Conservation (phyloP, 208 protist genomes). For the Acanthamoeba culbertsoni region DNA sequence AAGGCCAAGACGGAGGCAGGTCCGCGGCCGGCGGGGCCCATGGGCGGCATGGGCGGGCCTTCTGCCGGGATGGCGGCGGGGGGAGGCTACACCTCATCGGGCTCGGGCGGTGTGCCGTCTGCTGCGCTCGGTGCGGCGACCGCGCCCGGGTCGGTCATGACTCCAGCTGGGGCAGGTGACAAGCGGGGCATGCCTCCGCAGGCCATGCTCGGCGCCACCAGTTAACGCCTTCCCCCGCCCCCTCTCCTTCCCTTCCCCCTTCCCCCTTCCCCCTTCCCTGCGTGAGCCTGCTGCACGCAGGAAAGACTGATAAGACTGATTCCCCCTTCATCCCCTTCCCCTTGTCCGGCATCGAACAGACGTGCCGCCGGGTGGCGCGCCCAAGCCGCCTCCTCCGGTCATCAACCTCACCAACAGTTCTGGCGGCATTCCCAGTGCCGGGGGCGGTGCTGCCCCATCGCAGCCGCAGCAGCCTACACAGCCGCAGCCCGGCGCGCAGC, state of each 20-base stretch:
- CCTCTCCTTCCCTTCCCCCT: no score
- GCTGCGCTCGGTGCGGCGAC: no score
- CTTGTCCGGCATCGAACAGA: background rate
- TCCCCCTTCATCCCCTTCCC: background rate
- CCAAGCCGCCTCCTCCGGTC: background rate
- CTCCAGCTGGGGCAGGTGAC: no score
- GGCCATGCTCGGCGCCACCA: no score
- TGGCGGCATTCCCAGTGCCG: background rate
- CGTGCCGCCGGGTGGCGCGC: background rate
- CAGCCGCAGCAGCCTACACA: background rate
- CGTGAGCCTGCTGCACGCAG: no score
- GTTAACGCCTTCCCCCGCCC: no score
- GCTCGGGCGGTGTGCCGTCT: no score
- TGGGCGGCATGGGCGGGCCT: background rate
- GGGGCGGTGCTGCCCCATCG: background rate
- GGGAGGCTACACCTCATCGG: no score
- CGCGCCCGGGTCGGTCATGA: no score
- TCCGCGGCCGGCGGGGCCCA: background rate
- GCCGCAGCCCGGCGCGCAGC: background rate
- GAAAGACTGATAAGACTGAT: no score
- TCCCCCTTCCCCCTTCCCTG: no score
- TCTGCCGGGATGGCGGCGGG: background rate
- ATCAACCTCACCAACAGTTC: constrained; percentile 32
- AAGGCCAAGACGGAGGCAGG: constrained; percentile 10
- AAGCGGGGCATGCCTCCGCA: no score